A percentile compares a stretch with the other conserved stretches of the same genome.
phyloP scores from a whole-genome alignment of 2,329 filamentous ascomycete species.

The Nigrospora sphaerica region DNA sequence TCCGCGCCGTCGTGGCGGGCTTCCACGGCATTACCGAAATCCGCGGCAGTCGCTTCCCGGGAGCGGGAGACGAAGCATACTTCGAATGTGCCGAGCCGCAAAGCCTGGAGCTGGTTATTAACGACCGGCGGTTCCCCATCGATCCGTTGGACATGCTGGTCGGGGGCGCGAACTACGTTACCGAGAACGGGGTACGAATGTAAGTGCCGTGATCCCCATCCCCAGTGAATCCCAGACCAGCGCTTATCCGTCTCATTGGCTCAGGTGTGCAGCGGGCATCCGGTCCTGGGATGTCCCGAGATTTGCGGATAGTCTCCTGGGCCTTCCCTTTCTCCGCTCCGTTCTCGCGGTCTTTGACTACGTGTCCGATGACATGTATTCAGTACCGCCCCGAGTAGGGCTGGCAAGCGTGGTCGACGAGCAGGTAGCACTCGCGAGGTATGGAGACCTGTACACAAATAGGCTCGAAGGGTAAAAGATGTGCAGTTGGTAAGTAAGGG shows the following conservation, averaged over 20 bases:
- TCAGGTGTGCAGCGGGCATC: not conserved
- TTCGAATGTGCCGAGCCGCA: not conserved
- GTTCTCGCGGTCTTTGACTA: conserved; percentile 1
- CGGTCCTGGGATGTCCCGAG: not conserved
- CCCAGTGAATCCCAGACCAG: not conserved
- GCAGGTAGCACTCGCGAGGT: not conserved
- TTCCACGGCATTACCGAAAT: not conserved
- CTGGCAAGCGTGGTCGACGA: not conserved
- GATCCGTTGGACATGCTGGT: not conserved
- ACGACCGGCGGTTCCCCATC: not conserved
- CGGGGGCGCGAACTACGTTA: not conserved
- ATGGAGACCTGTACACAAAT: not conserved
- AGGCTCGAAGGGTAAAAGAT: not conserved
- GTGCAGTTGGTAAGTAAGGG: too few species aligned
- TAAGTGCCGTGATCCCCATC: not conserved
- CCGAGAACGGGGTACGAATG: not conserved
- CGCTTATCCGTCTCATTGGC: not conserved
- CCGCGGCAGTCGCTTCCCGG: not conserved
- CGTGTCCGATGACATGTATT: not conserved
- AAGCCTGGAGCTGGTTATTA: not conserved
- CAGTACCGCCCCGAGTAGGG: not conserved
- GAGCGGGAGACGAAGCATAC: not conserved
- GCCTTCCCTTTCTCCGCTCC: not conserved
- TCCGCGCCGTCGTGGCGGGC: not conserved
- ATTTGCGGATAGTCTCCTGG: not conserved